Evolutionary conservation across 1,284 basidiomycete genomes (phyloP), one percentile per base, ranked within the genome.

Genomic region (Irpex sp.): DNA sequence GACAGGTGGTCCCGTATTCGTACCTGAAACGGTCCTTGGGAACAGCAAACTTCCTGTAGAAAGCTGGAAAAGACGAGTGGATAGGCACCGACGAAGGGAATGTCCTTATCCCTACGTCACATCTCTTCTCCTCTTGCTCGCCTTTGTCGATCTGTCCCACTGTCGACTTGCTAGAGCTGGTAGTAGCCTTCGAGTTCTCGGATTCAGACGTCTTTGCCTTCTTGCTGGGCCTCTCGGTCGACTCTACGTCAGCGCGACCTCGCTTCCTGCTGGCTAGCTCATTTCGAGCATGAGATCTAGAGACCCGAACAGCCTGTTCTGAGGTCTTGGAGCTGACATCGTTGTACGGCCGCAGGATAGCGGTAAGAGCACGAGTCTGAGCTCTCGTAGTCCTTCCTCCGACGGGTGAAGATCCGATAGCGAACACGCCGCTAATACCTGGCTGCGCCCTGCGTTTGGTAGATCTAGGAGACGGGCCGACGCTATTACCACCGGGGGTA

Each of bases 31-130:
- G n/a, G 20, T 72, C 65, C 69, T 72, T 43, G 69, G 88, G 89
- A 67, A 86, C 84, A 9, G 91, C 90, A 77, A 92, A 94, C 13
- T 89, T 87, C 71, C 89, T 82, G 78, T 95, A 95, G 72, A 93
- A 86, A 44, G 88, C 82, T 15, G 88, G 79, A 77, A 90, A 92
- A 27, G 82, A 80, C 5, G 82, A 72, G 43, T 87, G 82, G 58
- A 87, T 82, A 54, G 86, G 81, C 66, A 91, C 74, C 56, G 79
- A 68, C 20, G 81, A 72, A n/a, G 90, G 89, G 70, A 91, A 86
- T 18, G 81, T 84, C 68, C 91, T 88, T 78, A 76, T 78, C 62
- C 81, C 66, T 74, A 59, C 38, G 20, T 6, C 20, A 18, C 38
- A 6, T 42, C 32, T 10, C 44, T 6, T 44, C 20, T 64, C 43